Evolutionary conservation across 345 rosid genomes (phyloP).

Genomic region (Hibiscus trionum): DNA sequence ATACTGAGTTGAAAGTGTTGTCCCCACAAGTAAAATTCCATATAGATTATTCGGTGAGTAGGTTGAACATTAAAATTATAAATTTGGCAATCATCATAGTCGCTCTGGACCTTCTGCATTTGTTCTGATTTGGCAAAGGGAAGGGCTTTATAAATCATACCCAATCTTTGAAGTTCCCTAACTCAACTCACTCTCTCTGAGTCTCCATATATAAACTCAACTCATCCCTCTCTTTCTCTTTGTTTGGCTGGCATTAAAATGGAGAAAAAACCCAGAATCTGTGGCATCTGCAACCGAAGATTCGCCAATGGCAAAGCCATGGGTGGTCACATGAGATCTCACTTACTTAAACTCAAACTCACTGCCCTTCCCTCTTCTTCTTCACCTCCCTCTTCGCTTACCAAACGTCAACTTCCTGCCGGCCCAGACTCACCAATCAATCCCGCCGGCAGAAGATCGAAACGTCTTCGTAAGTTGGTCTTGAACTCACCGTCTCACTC

Average conservation of each 20-base stretch:
- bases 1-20: no score
- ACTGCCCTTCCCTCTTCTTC: no score
- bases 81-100: no score
- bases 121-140: neutral
- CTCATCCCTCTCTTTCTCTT: constrained; percentile 1
- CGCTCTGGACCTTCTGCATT: constrained; percentile 10
- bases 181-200: neutral
- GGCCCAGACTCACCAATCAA: constrained; percentile 18
- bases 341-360: constrained; percentile 30
- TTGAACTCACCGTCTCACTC: neutral
- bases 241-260: neutral
- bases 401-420: neutral
- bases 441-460: constrained; percentile 19
- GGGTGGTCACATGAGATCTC: constrained; percentile 74
- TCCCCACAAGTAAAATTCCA: no score
- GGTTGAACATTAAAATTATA: no score
- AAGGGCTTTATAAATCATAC: neutral
- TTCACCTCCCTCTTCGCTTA: constrained; percentile 9
- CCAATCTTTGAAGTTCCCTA: neutral
- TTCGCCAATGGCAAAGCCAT: constrained; percentile 61
- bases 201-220: neutral
- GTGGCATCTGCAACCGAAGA: constrained; percentile 47
- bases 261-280: constrained; percentile 22
- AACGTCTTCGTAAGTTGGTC: constrained; percentile 11
- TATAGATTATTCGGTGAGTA: no score